A percentile compares a stretch with the other conserved stretches of the same genome.
phyloP scores from a whole-genome alignment of 306 rosid genomes.

The Prunus salicina region DNA sequence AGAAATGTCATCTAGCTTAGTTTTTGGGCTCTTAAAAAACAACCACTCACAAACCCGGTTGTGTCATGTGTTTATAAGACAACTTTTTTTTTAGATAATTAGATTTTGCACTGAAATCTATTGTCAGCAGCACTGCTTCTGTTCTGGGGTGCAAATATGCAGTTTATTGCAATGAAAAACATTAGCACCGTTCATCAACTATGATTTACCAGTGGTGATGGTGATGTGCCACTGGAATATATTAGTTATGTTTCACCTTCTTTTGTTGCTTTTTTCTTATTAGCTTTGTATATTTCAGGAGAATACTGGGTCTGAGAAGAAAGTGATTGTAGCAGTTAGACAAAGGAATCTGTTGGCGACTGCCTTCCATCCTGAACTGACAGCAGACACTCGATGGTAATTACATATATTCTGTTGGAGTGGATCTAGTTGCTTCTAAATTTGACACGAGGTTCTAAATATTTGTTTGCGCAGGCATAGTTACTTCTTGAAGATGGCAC shows the following conservation, averaged over 20 bases:
- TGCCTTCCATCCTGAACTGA: constrained; percentile 97
- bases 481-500: constrained; percentile 77
- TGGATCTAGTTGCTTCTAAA: neutral
- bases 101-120: neutral
- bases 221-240: neutral
- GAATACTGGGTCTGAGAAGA: constrained; percentile 37
- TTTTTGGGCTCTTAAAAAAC: neutral
- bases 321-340: constrained; percentile 89
- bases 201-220: neutral
- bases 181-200: neutral
- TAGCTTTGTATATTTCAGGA: constrained; percentile 50
- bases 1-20: neutral
- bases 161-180: neutral
- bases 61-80: neutral
- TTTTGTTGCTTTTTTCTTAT: constrained; percentile 5
- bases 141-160: neutral
- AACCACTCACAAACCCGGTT: neutral
- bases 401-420: neutral
- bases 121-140: neutral
- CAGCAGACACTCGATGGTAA: constrained; percentile 94
- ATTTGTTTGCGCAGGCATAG: constrained; percentile 72
- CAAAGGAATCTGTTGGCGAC: constrained; percentile 86
- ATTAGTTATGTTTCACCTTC: neutral
- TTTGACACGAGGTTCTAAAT: constrained; percentile 26
- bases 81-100: neutral